Evolutionary conservation across 441 rosid species (phyloP).

Genomic region (Aleurites moluccanus): DNA sequence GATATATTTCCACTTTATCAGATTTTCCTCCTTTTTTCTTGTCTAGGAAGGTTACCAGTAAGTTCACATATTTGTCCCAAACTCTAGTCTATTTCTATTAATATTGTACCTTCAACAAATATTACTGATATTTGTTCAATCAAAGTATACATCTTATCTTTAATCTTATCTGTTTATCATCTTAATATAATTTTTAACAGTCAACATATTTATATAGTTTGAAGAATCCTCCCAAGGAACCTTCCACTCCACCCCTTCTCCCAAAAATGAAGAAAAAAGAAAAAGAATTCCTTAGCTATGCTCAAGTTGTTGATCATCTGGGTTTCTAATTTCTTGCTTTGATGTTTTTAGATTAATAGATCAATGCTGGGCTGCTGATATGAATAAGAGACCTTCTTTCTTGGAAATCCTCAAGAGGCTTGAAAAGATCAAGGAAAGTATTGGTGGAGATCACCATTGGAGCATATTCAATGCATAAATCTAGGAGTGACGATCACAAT

Average conservation of each 20-base stretch:
- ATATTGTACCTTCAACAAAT: neutral
- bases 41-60: neutral
- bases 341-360: slow-evolving; percentile 57
- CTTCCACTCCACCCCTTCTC: neutral
- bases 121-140: neutral
- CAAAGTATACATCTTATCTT: neutral
- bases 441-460: slow-evolving; percentile 80
- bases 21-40: slow-evolving; percentile 11
- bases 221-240: neutral
- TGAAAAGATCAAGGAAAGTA: slow-evolving; percentile 78
- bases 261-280: neutral
- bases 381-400: slow-evolving; percentile 87
- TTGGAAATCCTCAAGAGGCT: slow-evolving; percentile 92
- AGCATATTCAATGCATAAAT: slow-evolving; percentile 61
- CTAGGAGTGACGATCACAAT: slow-evolving; percentile 7
- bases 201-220: neutral
- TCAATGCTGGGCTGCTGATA: slow-evolving; percentile 84
- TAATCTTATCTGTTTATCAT: neutral
- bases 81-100: neutral
- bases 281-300: neutral
- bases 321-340: slow-evolving; percentile 24
- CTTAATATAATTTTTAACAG: neutral
- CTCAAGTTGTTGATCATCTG: neutral
- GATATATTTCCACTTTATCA: slow-evolving; percentile 7
- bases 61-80: neutral